Evolutionary conservation across 73 alveolate genomes (phyloP), one percentile per base, ranked within the genome.

Genomic region (Breviolum minutum): DNA sequence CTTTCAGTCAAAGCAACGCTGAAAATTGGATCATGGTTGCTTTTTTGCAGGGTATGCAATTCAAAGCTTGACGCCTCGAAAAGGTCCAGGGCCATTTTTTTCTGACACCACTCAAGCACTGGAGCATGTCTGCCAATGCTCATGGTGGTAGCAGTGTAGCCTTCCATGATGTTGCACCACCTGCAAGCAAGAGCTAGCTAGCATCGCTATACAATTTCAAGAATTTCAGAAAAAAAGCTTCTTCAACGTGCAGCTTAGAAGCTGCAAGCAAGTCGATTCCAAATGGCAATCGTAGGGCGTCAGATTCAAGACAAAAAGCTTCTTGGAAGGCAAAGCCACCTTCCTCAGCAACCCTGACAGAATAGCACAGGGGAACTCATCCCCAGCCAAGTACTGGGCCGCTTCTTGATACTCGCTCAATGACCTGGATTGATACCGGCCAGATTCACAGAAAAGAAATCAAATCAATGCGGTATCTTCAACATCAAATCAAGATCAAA

Each of bases 371-470:
- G 91, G 91, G 26, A 82, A 82, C 0, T 48, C 91, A 0, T 5
- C 26, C 0, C 91, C 91, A 5, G 91, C 69, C 54, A 82, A 20
- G 60, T 82, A 82, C 91, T 82, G 91, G 14, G 91, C 91, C 0
- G 74, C 19, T 24, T 82, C 91, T 20, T 82, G 91, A 40, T 82
- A 24, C 54, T 82, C 91, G 2, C 40, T 11, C 54, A 82, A 24
- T 7, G 91, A 82, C 91, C 91, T 82, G 40, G 40, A 7, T 32
- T 0, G 12, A 71, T 3, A 3, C 54, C 3, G 26, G 81, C 30
- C 81, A 71, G 30, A 22, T 71, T 20, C 30, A 48, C n/a, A 20
- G 81, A 71, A 8, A 13, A 71, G n/a, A 71, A 11, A 22, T 8
- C 30, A 20, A 71, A 71, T 71, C 13, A 71, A 11, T 71, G 81